Percentiles rank a stretch among this genome's conserved stretches.
phyloP scores from a whole-genome alignment of 75 land plant species.

The Pinus albicaulis region DNA sequence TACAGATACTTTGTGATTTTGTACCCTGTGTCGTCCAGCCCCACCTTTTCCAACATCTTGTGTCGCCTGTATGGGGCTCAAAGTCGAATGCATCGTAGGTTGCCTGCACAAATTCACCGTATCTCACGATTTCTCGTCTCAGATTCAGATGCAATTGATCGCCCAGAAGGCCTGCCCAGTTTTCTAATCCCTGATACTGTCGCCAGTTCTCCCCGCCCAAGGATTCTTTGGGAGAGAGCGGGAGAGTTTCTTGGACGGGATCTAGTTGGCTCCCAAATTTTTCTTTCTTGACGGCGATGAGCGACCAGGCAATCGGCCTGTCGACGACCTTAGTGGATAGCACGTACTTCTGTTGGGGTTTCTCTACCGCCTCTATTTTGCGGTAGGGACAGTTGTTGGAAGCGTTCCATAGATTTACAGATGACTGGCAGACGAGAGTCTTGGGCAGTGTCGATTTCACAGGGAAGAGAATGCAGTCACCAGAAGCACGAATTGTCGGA shows the following conservation, averaged over 20 bases:
- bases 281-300: background rate
- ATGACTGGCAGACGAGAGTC: too few species aligned
- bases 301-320: too few species aligned
- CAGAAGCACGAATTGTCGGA: too few species aligned
- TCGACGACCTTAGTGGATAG: background rate
- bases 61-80: conserved; percentile 7
- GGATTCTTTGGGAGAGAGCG: background rate
- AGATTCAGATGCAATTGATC: conserved; percentile 50
- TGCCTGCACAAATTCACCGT: conserved; percentile 56
- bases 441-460: too few species aligned
- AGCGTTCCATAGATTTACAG: background rate
- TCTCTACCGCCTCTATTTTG: background rate
- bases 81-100: conserved; percentile 47
- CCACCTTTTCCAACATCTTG: conserved; percentile 13
- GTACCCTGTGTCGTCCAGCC: conserved; percentile 17
- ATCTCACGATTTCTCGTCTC: conserved; percentile 54
- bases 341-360: too few species aligned
- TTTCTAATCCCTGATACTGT: conserved; percentile 42
- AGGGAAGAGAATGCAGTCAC: too few species aligned
- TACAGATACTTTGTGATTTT: conserved; percentile 29
- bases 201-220: conserved; percentile 27
- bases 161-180: conserved; percentile 64
- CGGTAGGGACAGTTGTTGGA: too few species aligned
- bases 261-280: background rate
- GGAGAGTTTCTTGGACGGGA: too few species aligned